Conservation (phyloP, 176 grass and related monocot genomes). For the Chrysopogon serrulatus region DNA sequence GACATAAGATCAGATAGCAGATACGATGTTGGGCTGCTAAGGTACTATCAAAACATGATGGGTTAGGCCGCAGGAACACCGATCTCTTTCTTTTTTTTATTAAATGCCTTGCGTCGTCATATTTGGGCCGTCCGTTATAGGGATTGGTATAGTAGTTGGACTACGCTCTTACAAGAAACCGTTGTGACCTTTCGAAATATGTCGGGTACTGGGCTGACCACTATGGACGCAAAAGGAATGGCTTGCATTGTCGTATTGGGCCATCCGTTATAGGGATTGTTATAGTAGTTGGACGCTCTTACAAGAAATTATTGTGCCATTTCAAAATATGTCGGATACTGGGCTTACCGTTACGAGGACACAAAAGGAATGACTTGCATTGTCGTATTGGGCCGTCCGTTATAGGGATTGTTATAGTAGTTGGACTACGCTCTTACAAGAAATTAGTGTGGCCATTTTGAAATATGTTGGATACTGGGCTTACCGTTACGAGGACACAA, state of each 20-base stretch:
- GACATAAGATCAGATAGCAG: too few relatives aligned
- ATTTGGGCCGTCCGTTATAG: neutral
- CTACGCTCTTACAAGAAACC: neutral
- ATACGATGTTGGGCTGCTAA: neutral
- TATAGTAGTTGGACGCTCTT: neutral
- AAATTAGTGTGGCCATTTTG: neutral
- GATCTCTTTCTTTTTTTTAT: neutral
- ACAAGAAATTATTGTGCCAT: neutral
- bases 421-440: neutral
- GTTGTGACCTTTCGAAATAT: neutral
- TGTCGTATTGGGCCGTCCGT: too few relatives aligned
- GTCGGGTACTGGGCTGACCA: too few relatives aligned
- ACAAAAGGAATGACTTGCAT: too few relatives aligned
- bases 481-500: neutral
- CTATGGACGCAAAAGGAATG: too few relatives aligned
- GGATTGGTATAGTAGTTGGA: neutral
- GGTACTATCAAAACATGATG: neutral
- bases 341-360: too few relatives aligned
- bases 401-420: neutral
- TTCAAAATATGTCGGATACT: neutral
- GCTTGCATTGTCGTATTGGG: too few relatives aligned
- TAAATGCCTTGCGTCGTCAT: too few relatives aligned
- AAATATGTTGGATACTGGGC: neutral
- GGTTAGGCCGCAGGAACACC: neutral
- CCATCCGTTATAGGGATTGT: neutral